Conservation (phyloP, 2,329 filamentous ascomycete genomes). For the Pestalotiopsis fici region DNA sequence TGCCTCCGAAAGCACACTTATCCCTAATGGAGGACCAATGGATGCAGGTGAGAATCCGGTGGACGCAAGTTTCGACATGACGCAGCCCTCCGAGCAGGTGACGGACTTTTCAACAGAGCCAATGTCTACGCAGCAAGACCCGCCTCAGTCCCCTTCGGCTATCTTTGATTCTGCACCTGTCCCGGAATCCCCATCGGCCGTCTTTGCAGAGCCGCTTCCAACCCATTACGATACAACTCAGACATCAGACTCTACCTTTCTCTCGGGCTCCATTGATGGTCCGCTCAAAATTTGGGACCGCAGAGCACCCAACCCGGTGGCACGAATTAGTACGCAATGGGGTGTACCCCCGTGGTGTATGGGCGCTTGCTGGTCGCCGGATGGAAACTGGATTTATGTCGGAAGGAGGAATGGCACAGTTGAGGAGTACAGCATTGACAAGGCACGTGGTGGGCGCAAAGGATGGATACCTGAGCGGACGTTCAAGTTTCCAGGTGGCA, state of each 20-base stretch:
- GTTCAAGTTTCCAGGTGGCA: constrained; percentile 87
- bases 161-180: constrained; percentile 14
- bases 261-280: constrained; percentile 87
- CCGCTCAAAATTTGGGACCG: constrained; percentile 92
- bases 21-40: constrained; percentile 12
- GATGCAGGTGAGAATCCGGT: constrained; percentile 1
- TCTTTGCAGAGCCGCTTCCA: constrained; percentile 38
- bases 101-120: constrained; percentile 18
- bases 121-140: constrained; percentile 10
- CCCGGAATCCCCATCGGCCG: constrained; percentile 34
- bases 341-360: constrained; percentile 95
- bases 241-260: constrained; percentile 76
- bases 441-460: constrained; percentile 60
- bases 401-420: constrained; percentile 90
- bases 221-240: constrained; percentile 54
- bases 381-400: constrained; percentile 93
- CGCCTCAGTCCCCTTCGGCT: constrained; percentile 13
- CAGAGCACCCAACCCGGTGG: constrained; percentile 73
- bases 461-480: constrained; percentile 74
- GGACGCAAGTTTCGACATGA: constrained; percentile 7
- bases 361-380: constrained; percentile 93
- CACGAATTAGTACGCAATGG: constrained; percentile 72
- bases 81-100: constrained; percentile 4
- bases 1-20: constrained; percentile 19
- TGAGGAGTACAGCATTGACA: constrained; percentile 89